Conservation (phyloP, 139 green algal genomes). For the Penium margaritaceum region DNA sequence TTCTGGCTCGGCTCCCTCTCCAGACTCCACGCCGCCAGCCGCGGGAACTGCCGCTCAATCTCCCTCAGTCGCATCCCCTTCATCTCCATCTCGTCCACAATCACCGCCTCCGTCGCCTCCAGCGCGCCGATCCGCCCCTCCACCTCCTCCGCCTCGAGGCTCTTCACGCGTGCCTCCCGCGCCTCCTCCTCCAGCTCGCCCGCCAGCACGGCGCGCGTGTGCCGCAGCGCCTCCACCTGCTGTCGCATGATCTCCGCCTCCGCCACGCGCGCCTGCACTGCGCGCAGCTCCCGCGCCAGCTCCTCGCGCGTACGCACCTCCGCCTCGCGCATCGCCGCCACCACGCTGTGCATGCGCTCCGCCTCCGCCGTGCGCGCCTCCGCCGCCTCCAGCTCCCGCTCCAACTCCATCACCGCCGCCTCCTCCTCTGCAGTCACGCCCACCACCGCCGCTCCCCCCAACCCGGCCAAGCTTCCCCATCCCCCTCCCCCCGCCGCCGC, state of each 20-base stretch:
- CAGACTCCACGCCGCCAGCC: background rate
- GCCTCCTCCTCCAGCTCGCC: background rate
- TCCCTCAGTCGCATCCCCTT: conserved; percentile 7
- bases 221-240: conserved; percentile 8
- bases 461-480: background rate
- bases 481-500: background rate
- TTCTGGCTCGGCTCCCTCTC: background rate
- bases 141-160: conserved; percentile 9
- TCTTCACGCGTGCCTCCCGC: background rate
- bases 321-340: background rate
- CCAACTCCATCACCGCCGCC: background rate
- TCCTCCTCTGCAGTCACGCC: background rate
- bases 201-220: background rate
- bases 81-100: background rate
- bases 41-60: background rate
- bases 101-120: background rate
- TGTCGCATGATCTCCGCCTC: conserved; percentile 9
- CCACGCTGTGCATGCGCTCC: background rate
- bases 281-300: background rate
- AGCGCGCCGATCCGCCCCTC: conserved; percentile 1
- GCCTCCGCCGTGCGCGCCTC: background rate
- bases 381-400: conserved; percentile 4
- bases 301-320: conserved; percentile 4
- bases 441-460: background rate
- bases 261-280: background rate